Conservation (phyloP, 169 alveolate species). For the Babesia ovis region DNA sequence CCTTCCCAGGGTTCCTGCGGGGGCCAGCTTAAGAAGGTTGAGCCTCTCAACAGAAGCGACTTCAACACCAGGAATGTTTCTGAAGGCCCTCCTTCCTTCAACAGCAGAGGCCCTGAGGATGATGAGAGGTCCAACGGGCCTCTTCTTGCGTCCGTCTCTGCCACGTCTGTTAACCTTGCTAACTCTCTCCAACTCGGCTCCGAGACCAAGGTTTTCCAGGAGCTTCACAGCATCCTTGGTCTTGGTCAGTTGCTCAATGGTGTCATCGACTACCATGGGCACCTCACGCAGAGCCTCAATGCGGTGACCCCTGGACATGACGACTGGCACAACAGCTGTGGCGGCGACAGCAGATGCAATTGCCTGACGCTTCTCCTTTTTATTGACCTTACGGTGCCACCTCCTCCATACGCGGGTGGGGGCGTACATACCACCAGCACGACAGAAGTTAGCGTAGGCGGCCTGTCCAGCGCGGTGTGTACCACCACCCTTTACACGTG, state of each 20-base stretch:
- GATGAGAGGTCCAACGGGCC: constrained; percentile 96
- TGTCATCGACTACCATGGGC: constrained; percentile 94
- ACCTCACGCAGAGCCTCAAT: constrained; percentile 91
- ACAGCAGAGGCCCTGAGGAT: constrained; percentile 92
- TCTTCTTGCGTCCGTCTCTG: constrained; percentile 93
- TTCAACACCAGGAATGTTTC: constrained; percentile 98
- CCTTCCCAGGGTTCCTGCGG: constrained; percentile 99
- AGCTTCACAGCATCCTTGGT: constrained; percentile 89
- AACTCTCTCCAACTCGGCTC: constrained; percentile 87
- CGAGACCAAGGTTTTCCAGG: constrained; percentile 86
- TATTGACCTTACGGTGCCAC: constrained; percentile 96
- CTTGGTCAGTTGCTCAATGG: constrained; percentile 82
- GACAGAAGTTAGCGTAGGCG: constrained; percentile 98
- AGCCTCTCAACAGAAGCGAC: constrained; percentile 93
- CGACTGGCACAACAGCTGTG: constrained; percentile 94
- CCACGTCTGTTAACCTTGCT: constrained; percentile 86
- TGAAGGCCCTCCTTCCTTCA: constrained; percentile 91
- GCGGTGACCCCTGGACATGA: constrained; percentile 98
- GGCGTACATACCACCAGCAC: constrained; percentile 99
- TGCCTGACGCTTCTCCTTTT: constrained; percentile 96
- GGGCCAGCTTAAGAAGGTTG: constrained; percentile 96
- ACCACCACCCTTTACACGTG: constrained; percentile 99
- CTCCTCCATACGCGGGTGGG: constrained; percentile 97
- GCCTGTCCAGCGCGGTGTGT: constrained; percentile 98
- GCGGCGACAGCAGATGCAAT: constrained; percentile 98